Conservation (phyloP, 1,284 basidiomycete genomes). For the Moesziomyces globuligerus region DNA sequence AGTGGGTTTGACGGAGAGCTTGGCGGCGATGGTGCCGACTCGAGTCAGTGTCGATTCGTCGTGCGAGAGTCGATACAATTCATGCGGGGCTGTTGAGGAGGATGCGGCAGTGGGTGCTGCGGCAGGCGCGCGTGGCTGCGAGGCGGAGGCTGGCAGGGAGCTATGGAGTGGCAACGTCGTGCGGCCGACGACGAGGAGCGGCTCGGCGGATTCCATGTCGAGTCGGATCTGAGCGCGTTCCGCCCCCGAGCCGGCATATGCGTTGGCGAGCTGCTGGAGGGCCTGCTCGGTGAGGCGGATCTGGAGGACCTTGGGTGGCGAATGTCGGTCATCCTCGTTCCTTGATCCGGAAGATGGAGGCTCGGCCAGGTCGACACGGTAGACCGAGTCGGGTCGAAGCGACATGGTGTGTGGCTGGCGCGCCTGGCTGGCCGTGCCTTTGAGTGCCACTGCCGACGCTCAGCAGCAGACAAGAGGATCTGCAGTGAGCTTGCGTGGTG, state of each 20-base stretch:
- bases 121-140: not conserved
- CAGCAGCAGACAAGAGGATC: not conserved
- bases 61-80: constrained; percentile 34
- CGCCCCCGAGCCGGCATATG: not conserved
- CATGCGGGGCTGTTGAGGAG: constrained; percentile 33
- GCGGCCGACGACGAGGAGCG: constrained; percentile 26
- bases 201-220: constrained; percentile 23
- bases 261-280: constrained; percentile 25
- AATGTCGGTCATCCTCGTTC: not conserved
- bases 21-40: constrained; percentile 32
- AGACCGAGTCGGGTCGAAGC: constrained; percentile 31
- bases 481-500: not conserved
- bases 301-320: constrained; percentile 26
- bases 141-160: constrained; percentile 11
- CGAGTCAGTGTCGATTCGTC: constrained; percentile 34
- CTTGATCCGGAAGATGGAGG: not conserved
- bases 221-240: constrained; percentile 14
- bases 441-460: not conserved
- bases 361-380: constrained; percentile 21
- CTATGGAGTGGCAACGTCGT: constrained; percentile 21
- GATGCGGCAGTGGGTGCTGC: not conserved
- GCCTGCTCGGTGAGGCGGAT: constrained; percentile 37
- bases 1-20: constrained; percentile 37
- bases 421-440: not conserved
- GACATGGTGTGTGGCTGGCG: constrained; percentile 10